A percentile compares a stretch with the other conserved stretches of the same genome.
Conservation (phyloP, 176 grass and related monocot species). For the Aegilops tauschii region DNA sequence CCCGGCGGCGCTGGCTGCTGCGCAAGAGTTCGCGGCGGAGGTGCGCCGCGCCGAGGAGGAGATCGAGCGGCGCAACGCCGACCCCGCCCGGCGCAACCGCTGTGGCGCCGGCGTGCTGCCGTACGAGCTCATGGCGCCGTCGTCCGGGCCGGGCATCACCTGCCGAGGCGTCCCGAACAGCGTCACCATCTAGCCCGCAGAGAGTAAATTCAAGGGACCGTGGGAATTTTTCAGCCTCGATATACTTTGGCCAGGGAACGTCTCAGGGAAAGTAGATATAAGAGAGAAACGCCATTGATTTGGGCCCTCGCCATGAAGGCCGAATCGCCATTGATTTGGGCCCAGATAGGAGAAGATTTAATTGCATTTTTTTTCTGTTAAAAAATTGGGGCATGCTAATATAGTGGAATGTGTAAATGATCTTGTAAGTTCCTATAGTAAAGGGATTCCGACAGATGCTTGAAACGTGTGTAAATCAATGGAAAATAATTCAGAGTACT, state of each 20-base stretch:
- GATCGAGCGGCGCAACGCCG: constrained; percentile 64
- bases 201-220: background rate
- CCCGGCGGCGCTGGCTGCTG: constrained; percentile 43
- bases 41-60: constrained; percentile 65
- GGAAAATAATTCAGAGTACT: too few species aligned
- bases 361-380: constrained; percentile 1
- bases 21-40: constrained; percentile 53
- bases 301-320: background rate
- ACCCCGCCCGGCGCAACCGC: constrained; percentile 54
- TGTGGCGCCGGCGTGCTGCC: constrained; percentile 88
- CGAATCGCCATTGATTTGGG: constrained; percentile 23
- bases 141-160: constrained; percentile 75
- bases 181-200: constrained; percentile 52
- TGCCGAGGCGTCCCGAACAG: constrained; percentile 92
- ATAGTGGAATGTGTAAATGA: constrained; percentile 43
- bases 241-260: background rate
- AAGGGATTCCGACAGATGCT: background rate
- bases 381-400: background rate
- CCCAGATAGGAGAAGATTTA: background rate
- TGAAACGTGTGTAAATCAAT: too few species aligned
- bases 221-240: background rate
- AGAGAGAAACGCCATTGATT: too few species aligned
- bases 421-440: background rate
- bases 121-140: constrained; percentile 88
- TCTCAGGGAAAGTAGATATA: background rate